Evolutionary conservation across 805 yeast genomes (phyloP).

Genomic region (Kodamaea neixiangensis): DNA sequence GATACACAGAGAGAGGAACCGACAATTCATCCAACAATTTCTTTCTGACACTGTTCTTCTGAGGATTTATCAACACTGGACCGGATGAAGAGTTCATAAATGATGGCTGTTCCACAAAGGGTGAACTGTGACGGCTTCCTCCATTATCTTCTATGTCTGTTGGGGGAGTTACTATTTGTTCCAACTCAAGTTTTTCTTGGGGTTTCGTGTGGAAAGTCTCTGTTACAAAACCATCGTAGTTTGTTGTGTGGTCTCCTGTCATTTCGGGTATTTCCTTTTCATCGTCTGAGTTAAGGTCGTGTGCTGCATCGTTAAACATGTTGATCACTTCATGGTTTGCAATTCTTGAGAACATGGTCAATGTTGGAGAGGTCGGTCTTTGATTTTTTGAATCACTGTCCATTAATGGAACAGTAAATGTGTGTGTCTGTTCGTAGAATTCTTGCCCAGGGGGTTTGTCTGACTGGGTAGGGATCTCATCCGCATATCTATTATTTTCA

Average conservation of each 20-base stretch:
- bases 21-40: constrained; percentile 38
- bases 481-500: not conserved
- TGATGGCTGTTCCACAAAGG: constrained; percentile 42
- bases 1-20: constrained; percentile 34
- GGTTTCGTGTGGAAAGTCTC: constrained; percentile 40
- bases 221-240: constrained; percentile 49
- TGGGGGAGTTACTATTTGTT: constrained; percentile 25
- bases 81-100: not conserved
- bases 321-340: constrained; percentile 73
- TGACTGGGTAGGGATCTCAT: constrained; percentile 7
- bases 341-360: constrained; percentile 72
- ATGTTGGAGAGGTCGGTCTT: constrained; percentile 66
- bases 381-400: not conserved
- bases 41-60: constrained; percentile 41
- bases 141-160: constrained; percentile 26
- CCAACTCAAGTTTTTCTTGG: constrained; percentile 6
- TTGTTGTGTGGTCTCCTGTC: constrained; percentile 23
- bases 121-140: constrained; percentile 40
- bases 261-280: constrained; percentile 23
- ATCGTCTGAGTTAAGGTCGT: constrained; percentile 29
- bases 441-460: not conserved
- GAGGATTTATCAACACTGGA: constrained; percentile 36
- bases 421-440: constrained; percentile 16
- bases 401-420: constrained; percentile 48
- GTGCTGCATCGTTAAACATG: constrained; percentile 67